Evolutionary conservation across 306 rosid species (phyloP).

Genomic region (Quillaja saponaria): DNA sequence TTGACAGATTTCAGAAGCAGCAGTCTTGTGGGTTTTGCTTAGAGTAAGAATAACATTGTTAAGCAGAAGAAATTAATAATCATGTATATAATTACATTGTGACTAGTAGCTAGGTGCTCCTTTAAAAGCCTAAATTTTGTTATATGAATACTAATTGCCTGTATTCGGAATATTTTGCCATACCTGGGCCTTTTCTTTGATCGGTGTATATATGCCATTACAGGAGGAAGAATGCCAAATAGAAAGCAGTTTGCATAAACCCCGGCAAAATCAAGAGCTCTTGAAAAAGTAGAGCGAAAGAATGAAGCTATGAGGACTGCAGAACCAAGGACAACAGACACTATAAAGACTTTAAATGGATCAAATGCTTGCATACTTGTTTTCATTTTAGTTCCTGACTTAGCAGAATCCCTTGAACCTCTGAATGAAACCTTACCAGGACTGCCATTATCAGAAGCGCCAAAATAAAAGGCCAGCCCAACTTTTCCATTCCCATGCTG

Average conservation of each 20-base stretch:
- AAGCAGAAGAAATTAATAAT: neutral
- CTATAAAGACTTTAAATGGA: slow-evolving; percentile 22
- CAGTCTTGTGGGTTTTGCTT: too few species aligned
- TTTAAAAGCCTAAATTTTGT: slow-evolving; percentile 8
- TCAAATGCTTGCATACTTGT: slow-evolving; percentile 27
- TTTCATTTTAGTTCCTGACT: slow-evolving; percentile 17
- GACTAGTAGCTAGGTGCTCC: too few species aligned
- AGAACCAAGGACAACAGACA: slow-evolving; percentile 40
- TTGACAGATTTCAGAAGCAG: too few species aligned
- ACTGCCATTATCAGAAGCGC: slow-evolving; percentile 26
- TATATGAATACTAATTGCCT: slow-evolving; percentile 4
- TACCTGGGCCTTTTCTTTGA: slow-evolving; percentile 55
- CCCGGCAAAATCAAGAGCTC: slow-evolving; percentile 66
- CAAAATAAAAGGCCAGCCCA: slow-evolving; percentile 37
- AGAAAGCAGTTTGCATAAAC: slow-evolving; percentile 64
- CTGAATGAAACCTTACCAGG: slow-evolving; percentile 32
- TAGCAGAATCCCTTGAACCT: slow-evolving; percentile 26
- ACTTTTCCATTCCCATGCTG: slow-evolving; percentile 33
- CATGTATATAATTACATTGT: neutral
- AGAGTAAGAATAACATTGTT: too few species aligned
- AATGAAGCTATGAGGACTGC: slow-evolving; percentile 56
- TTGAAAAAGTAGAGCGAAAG: slow-evolving; percentile 56
- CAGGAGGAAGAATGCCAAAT: slow-evolving; percentile 66
- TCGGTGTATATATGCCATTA: slow-evolving; percentile 55
- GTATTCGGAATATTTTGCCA: neutral